These are phyloP conservation scores for Lepidium sativum DNA, from an alignment of 345 rosid species.

Conservation along the genomic window DNA sequence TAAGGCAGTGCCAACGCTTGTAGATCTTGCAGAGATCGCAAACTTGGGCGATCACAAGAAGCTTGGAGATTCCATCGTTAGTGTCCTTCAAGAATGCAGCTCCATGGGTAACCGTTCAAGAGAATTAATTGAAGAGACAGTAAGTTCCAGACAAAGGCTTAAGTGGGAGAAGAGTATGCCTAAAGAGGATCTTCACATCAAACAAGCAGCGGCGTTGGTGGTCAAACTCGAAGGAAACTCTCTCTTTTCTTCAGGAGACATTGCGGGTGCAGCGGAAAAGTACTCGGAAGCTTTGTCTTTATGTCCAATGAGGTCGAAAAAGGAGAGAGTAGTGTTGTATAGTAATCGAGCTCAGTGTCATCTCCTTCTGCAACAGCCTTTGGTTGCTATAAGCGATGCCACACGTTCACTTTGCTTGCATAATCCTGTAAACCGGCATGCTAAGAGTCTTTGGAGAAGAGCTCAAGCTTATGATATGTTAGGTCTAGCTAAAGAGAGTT, in stretches of 20 bases:
- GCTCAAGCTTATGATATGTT: constrained; percentile 98
- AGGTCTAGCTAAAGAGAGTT: constrained; percentile 85
- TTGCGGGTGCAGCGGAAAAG: constrained; percentile 77
- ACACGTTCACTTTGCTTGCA: constrained; percentile 86
- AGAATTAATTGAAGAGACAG: constrained; percentile 66
- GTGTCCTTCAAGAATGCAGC: constrained; percentile 69
- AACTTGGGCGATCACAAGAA: constrained; percentile 86
- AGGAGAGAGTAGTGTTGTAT: constrained; percentile 90
- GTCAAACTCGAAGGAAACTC: constrained; percentile 99
- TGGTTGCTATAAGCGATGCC: constrained; percentile 89
- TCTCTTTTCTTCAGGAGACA: constrained; percentile 88
- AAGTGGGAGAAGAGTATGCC: constrained; percentile 94
- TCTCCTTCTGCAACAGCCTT: constrained; percentile 87
- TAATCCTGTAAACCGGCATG: constrained; percentile 83
- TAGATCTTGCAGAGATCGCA: constrained; percentile 78
- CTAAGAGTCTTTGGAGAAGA: constrained; percentile 97
- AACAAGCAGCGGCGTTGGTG: constrained; percentile 89
- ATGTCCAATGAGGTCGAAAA: constrained; percentile 92
- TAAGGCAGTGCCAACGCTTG: constrained; percentile 71
- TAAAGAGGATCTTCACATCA: constrained; percentile 97
- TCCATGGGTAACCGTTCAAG: constrained; percentile 45
- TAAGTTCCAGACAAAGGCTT: constrained; percentile 60
- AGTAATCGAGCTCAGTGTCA: constrained; percentile 96
- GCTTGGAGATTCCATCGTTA: constrained; percentile 78
- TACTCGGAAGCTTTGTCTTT: constrained; percentile 87